Base-by-base conservation (phyloP, 805 yeast genomes). In the Cyberlindnera bimundalis region DNA sequence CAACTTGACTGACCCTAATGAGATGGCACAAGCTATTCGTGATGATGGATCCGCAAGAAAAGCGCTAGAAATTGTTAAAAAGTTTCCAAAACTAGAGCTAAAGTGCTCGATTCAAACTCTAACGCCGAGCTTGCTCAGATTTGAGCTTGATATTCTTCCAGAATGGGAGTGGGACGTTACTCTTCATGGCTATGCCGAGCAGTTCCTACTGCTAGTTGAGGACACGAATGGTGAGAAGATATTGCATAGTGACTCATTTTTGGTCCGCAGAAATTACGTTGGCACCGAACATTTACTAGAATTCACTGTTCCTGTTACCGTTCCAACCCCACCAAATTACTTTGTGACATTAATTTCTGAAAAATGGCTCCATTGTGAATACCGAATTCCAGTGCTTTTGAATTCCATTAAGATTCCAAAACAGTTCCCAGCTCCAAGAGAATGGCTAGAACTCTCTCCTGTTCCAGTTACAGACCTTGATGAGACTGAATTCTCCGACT, bases 141-240 rank as follows among this genome's bases (percentile, higher is more conserved):
- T 93, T 11, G 84, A 79, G 46, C 61, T 90, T 2, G 87, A 79
- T 38, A 61, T 87, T 2, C 48, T 65, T 0, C 93, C 97, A 0
- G 67, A 72, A 11, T 93, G 96, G 85, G 68, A 66, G 14, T 90
- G 97, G 96, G 84, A 85, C 58, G 48, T 58, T 9, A 59, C 57
- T 5, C 43, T 81, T 3, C 96, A 89, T 54, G 84, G 84, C 0
- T 62, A 58, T 20, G 65, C 75, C 2, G 91, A 90, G 55, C 64
- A 75, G 6, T 93, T 89, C 52, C 60, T 80, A 23, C 46, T 93
- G 3, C 39, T 87, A 4, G 85, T 88, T 2, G 96, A 88, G 56
- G 96, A 90, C 55, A 73, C 84, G 35, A 83, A 86, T 56, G 95
- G 96, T 5, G 91, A 86, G 43, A 70, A 67, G 39, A 71, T 90